A percentile compares a stretch with the other conserved stretches of the same genome.
These are phyloP conservation scores for Kodamaea suecica DNA, from an alignment of 1,139 yeast genomes.

Conservation along the genomic window DNA sequence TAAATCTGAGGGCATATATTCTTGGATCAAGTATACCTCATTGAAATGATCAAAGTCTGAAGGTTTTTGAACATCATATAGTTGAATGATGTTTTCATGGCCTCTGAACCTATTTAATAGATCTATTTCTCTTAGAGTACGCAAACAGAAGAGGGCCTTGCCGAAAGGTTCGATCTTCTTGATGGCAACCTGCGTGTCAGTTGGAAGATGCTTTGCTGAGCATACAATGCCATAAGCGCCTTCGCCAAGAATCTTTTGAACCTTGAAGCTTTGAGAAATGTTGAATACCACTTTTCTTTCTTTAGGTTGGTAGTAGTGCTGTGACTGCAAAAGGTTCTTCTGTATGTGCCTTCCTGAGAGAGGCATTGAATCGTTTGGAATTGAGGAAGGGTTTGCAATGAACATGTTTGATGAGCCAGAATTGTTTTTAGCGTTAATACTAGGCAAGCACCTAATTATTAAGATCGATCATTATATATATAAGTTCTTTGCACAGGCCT, in stretches of 20 bases:
- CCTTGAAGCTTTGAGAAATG: slow-evolving; percentile 29
- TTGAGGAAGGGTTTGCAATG: no score
- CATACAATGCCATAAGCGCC: slow-evolving; percentile 99
- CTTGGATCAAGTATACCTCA: slow-evolving; percentile 70
- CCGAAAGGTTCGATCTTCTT: slow-evolving; percentile 94
- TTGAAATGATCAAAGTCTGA: slow-evolving; percentile 39
- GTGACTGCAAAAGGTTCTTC: no score
- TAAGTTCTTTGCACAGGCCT: no score
- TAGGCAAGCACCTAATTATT: no score
- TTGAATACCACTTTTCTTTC: slow-evolving; percentile 19
- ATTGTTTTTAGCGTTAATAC: no score
- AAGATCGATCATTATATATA: no score
- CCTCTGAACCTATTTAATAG: slow-evolving; percentile 33
- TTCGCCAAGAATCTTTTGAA: slow-evolving; percentile 48
- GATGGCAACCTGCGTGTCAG: slow-evolving; percentile 88
- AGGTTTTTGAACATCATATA: slow-evolving; percentile 41
- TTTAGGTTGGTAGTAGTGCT: no score
- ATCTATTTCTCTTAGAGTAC: slow-evolving; percentile 43
- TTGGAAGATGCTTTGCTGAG: slow-evolving; percentile 84
- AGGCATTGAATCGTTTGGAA: no score
- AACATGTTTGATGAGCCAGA: no score
- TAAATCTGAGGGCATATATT: slow-evolving; percentile 68
- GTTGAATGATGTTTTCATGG: slow-evolving; percentile 41
- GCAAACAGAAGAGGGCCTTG: slow-evolving; percentile 81
- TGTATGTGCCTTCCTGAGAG: no score